phyloP scores from a whole-genome alignment of 1,139 yeast species.

The Suhomyces bribrorum region DNA sequence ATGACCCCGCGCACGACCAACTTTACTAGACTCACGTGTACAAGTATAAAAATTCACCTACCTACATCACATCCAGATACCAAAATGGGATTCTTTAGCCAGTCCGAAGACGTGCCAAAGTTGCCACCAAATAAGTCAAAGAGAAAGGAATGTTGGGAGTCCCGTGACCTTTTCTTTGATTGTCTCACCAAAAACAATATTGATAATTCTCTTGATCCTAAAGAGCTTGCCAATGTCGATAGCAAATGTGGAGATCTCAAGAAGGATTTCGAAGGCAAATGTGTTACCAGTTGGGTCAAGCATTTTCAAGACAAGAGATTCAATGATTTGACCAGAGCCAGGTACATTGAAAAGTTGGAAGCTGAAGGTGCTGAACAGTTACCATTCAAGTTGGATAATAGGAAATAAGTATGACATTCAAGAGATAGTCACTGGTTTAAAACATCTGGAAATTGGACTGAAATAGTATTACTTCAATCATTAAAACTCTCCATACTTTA shows the following conservation, averaged over 20 bases:
- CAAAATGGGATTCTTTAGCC: constrained; percentile 40
- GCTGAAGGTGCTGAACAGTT: constrained; percentile 52
- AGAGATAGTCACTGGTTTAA: no score
- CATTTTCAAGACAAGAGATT: constrained; percentile 51
- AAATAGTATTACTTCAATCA: no score
- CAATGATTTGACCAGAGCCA: constrained; percentile 43
- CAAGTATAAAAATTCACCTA: neutral
- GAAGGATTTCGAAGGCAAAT: constrained; percentile 38
- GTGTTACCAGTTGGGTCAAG: constrained; percentile 49
- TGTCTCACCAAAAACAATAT: constrained; percentile 43
- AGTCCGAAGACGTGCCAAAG: constrained; percentile 26
- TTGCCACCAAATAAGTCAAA: constrained; percentile 45
- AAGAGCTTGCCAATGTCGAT: constrained; percentile 34
- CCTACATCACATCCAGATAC: neutral
- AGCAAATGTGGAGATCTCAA: constrained; percentile 38
- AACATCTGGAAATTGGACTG: no score
- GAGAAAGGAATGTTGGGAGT: constrained; percentile 46
- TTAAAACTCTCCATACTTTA: no score
- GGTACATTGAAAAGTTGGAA: constrained; percentile 45
- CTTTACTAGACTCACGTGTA: no score
- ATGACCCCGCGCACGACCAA: no score
- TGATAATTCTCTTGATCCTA: constrained; percentile 47
- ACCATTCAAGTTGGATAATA: constrained; percentile 43
- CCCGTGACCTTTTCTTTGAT: constrained; percentile 44
- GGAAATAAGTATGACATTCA: no score